Conservation (phyloP, 2,329 filamentous ascomycete genomes). For the Neofusicoccum umdonicola region DNA sequence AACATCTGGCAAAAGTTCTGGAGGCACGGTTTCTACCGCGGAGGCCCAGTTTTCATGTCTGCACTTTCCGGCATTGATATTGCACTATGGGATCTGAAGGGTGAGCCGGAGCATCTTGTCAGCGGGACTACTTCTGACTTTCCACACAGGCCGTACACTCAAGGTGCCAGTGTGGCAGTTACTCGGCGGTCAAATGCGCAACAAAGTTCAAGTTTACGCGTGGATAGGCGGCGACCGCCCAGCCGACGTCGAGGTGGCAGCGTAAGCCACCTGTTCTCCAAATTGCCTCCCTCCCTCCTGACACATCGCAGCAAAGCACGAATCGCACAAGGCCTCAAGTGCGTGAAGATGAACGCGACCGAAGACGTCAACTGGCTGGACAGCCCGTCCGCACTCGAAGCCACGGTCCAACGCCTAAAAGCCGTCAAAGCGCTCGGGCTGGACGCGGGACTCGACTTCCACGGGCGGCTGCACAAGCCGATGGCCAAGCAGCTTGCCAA, state of each 20-base stretch:
- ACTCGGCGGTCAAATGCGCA: slow-evolving; percentile 2
- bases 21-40: slow-evolving; percentile 69
- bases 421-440: slow-evolving; percentile 68
- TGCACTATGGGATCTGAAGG: slow-evolving; percentile 21
- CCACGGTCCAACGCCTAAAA: slow-evolving; percentile 65
- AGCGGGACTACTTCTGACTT: not conserved
- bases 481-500: slow-evolving; percentile 75
- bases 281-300: not conserved
- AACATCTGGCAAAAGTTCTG: slow-evolving; percentile 76
- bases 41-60: slow-evolving; percentile 31
- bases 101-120: slow-evolving; percentile 32
- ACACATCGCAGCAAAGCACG: slow-evolving; percentile 48
- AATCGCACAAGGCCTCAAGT: slow-evolving; percentile 60
- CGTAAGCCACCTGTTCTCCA: slow-evolving; percentile 42
- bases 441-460: slow-evolving; percentile 74
- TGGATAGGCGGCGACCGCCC: slow-evolving; percentile 78
- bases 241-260: slow-evolving; percentile 61
- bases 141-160: not conserved
- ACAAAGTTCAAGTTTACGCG: slow-evolving; percentile 26
- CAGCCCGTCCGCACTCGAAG: slow-evolving; percentile 62
- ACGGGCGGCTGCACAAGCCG: slow-evolving; percentile 71
- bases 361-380: slow-evolving; percentile 75
- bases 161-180: slow-evolving; percentile 12
- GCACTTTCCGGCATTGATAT: slow-evolving; percentile 16
- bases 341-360: slow-evolving; percentile 77